These are phyloP conservation scores for Botrytis pseudocinerea DNA, from an alignment of 2,329 filamentous ascomycete genomes.

Conservation along the genomic window DNA sequence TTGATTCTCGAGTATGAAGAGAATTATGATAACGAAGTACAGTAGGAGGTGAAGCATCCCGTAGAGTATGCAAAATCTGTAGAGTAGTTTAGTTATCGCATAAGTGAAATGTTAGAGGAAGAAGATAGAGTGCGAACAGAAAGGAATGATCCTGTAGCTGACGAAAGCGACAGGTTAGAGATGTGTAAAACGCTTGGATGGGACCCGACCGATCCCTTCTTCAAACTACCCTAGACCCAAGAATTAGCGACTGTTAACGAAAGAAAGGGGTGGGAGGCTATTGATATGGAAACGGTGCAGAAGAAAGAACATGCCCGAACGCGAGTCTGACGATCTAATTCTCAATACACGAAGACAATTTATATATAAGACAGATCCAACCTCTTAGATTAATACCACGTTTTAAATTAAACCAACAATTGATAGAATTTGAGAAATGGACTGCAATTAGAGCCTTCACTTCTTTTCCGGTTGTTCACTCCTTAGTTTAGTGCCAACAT, in stretches of 20 bases:
- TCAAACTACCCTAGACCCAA: background rate
- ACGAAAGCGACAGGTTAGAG: background rate
- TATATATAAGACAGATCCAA: background rate
- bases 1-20: background rate
- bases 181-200: background rate
- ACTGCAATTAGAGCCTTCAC: background rate
- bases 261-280: background rate
- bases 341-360: background rate
- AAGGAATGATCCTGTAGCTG: background rate
- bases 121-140: background rate
- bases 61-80: background rate
- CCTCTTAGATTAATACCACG: background rate
- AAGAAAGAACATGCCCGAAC: background rate
- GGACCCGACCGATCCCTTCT: background rate
- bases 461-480: too few species aligned
- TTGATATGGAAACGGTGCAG: background rate
- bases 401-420: background rate
- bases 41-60: background rate
- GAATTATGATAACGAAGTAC: background rate
- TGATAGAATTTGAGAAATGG: background rate
- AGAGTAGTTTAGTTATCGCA: fast-evolving
- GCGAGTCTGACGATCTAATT: background rate
- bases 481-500: too few species aligned
- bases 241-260: background rate
- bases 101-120: background rate